Base-by-base conservation (phyloP, 768 basidiomycete genomes). In the Boletales sp. region DNA sequence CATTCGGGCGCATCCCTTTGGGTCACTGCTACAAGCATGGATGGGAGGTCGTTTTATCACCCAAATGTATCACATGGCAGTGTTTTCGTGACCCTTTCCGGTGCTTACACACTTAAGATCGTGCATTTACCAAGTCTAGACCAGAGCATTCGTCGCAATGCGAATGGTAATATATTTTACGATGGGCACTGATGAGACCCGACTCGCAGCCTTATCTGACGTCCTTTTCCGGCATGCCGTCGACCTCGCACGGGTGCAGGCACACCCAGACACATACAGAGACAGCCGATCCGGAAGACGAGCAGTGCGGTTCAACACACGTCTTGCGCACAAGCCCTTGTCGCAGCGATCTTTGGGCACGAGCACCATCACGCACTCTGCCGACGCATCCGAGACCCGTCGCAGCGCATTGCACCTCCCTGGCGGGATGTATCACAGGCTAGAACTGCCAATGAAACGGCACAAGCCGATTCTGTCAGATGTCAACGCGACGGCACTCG, bases 271-370 rank as follows among this genome's bases (percentile, higher is more conserved):
- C 54, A 13, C 64, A 63, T 9, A 44, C 18, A 0, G 64, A 61
- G 37, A 53, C 53, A 3, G 64, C 57, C 4, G 63, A 64, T 40
- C 42, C 50, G 2, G 63, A 65, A 31, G 62, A 56, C 19, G 62
- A 57, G 10, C 51, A 11, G 12, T 17, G 43, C 5, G 51, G 19
- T 14, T 55, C 5, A 55, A 54, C 40, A 24, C 53, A 21, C 55
- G 53, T 40, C 53, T 63, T 39, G 43, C 45, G 5, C 56, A 8
- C 31, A 13, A 40, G 17, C n/a, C 50, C 15, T 35, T 43, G 40
- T 53, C 48, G 43, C 51, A 41, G 35, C 47, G 2, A 5, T 47
- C 38, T 34, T 14, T n/a, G 8, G 41, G 24, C 14, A 13, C 13
- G 19, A 24, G 21, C 15, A 9, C 12, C 21, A 8, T 40, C 17